A percentile compares a stretch with the other conserved stretches of the same genome.
Conservation (phyloP, 116 monocot species). For the Iris pallida region DNA sequence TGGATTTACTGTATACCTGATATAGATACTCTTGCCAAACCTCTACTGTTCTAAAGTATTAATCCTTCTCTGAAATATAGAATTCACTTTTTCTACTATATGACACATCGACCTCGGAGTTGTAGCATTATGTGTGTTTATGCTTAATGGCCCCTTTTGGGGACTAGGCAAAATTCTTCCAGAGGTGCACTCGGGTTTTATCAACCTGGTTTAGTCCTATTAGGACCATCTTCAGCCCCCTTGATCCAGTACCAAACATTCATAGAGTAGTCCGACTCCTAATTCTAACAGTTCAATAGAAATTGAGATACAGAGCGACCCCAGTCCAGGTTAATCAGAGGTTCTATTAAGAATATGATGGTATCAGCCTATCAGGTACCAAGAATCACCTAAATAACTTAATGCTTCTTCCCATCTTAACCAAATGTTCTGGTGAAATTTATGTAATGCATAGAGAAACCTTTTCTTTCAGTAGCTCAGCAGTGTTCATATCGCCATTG, state of each 20-base stretch:
- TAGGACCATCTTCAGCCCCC: too few species aligned
- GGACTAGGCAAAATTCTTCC: not conserved
- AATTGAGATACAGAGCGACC: not conserved
- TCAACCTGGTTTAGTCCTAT: not conserved
- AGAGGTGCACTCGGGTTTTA: not conserved
- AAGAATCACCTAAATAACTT: too few species aligned
- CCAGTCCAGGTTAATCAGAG: too few species aligned
- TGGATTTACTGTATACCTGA: too few species aligned
- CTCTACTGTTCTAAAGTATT: too few species aligned
- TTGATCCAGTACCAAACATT: not conserved
- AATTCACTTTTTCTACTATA: not conserved
- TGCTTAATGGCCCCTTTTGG: not conserved
- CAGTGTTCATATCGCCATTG: conserved; percentile 64
- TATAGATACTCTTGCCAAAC: too few species aligned
- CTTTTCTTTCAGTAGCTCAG: conserved; percentile 95
- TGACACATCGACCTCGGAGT: not conserved
- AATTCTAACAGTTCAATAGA: not conserved
- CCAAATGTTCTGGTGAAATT: not conserved
- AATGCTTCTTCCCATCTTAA: too few species aligned
- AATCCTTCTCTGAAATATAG: too few species aligned
- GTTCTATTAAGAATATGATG: too few species aligned
- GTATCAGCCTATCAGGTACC: too few species aligned
- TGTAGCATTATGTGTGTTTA: not conserved
- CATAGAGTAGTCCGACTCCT: too few species aligned
- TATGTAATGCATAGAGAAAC: conserved; percentile 21